Evolutionary conservation across 495 filamentous ascomycete genomes (phyloP), one percentile per base, ranked within the genome.

Genomic region (Ascodesmis nigricans): DNA sequence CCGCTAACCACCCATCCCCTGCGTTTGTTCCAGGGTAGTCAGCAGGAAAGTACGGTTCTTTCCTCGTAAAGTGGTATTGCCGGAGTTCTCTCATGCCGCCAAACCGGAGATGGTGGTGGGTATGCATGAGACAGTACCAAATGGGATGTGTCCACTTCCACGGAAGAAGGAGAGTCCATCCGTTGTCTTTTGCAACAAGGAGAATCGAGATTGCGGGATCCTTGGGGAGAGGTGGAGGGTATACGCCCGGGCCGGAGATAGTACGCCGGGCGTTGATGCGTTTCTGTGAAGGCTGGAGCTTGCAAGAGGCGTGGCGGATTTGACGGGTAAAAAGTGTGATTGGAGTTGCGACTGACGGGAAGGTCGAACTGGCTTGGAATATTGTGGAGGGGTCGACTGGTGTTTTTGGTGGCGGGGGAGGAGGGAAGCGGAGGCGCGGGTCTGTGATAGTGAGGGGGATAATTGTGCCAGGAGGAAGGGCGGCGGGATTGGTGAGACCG

Each of bases 111-210:
- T 76, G 81, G 1, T 75, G 69, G 16, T 79, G 77, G 7, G 71
- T 73, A 47, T 78, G 78, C 67, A 91, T 73, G 8, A 97, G 46
- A 10, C 67, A 64, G 46, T 84, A 78, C 87, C 87, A 97, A 22
- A 95, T 57, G 1, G 81, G 71, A 14, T 64, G 54, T 19, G 93
- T 73, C 43, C 80, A 91, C 47, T 81, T 84, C 83, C 87, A 95
- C 0, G 87, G 87, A 2, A 87, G 59, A 20, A 95, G 61, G 1
- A 97, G 45, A 1, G 76, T 90, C 82, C 83, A 95, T 1, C 60
- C 69, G 20, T 33, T 11, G 22, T 11, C 1, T 35, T 33, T 26
- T 33, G 40, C 6, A 6, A 77, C 54, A 15, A 82, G 55, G 8
- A 91, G 62, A 19, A 90, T 59, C 2, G 87, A 90, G 23, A 97